Conservation (phyloP, 2,329 filamentous ascomycete genomes). For the Fusarium circinatum region DNA sequence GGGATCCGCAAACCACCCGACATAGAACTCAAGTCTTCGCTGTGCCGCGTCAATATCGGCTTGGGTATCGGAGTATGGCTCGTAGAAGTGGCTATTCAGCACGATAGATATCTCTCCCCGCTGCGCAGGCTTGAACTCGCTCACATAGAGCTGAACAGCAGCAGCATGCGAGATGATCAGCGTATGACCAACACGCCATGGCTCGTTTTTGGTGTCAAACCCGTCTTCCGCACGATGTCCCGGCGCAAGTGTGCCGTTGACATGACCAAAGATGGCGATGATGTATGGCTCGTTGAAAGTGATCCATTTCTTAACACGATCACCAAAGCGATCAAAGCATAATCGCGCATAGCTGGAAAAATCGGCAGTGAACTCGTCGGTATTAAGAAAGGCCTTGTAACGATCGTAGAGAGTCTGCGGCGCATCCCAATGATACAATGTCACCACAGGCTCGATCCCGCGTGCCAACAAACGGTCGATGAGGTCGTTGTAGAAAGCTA, state of each 20-base stretch:
- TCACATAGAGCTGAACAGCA: neutral
- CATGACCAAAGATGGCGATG: slow-evolving; percentile 38
- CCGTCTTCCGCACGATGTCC: slow-evolving; percentile 9
- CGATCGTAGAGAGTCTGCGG: neutral
- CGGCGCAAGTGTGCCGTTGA: slow-evolving; percentile 33
- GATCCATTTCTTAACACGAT: slow-evolving; percentile 37
- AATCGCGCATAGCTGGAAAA: neutral
- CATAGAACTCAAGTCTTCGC: neutral
- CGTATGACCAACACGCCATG: neutral
- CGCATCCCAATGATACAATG: neutral
- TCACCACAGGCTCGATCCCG: neutral
- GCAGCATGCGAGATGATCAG: neutral
- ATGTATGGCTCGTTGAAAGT: slow-evolving; percentile 47
- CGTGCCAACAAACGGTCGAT: neutral
- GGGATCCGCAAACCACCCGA: neutral
- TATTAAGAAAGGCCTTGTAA: neutral
- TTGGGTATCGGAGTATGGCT: neutral
- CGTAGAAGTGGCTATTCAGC: slow-evolving; percentile 2
- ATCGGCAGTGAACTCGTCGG: neutral
- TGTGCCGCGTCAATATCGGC: neutral
- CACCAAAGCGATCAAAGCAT: neutral
- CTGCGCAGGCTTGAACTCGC: neutral
- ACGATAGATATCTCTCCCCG: neutral
- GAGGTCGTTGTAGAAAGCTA: slow-evolving; percentile 1
- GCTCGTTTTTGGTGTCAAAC: neutral